phyloP scores from a whole-genome alignment of 768 basidiomycete genomes.

The Hydnomerulius pinastri region DNA sequence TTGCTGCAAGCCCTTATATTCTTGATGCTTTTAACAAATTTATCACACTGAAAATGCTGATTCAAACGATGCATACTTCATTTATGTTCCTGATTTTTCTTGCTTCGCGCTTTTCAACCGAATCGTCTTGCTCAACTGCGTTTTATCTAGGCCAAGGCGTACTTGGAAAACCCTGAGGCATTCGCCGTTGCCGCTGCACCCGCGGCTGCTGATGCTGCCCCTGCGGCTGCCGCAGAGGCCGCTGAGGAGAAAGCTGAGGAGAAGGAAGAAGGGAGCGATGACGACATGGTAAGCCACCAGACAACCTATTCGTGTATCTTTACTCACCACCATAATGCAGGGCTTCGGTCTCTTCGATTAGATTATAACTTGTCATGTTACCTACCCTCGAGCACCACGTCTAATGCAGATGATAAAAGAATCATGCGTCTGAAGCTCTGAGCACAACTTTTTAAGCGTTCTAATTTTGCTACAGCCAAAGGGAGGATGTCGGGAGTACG shows the following conservation, averaged over 20 bases:
- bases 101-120: not conserved
- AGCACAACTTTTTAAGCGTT: no score
- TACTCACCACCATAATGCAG: slow-evolving; percentile 37
- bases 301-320: not conserved
- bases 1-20: slow-evolving; percentile 3
- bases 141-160: slow-evolving; percentile 79
- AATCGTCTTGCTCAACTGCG: slow-evolving; percentile 4
- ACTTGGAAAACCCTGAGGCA: slow-evolving; percentile 98
- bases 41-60: slow-evolving; percentile 89
- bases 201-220: slow-evolving; percentile 50
- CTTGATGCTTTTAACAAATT: slow-evolving; percentile 33
- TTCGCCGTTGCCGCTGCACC: slow-evolving; percentile 79
- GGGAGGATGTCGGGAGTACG: not conserved
- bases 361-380: slow-evolving; percentile 20
- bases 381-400: slow-evolving; percentile 19
- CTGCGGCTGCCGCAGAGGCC: slow-evolving; percentile 58
- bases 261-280: slow-evolving; percentile 85
- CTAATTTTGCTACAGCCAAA: not conserved
- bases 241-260: slow-evolving; percentile 79
- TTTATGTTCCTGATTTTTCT: slow-evolving; percentile 31
- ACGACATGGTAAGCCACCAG: slow-evolving; percentile 70
- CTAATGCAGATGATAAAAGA: slow-evolving; percentile 23
- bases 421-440: slow-evolving; percentile 5
- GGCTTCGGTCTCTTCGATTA: slow-evolving; percentile 96
- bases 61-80: slow-evolving; percentile 41